Conservation (phyloP, 352 stramenopile species). For the Pythium utonaiense region DNA sequence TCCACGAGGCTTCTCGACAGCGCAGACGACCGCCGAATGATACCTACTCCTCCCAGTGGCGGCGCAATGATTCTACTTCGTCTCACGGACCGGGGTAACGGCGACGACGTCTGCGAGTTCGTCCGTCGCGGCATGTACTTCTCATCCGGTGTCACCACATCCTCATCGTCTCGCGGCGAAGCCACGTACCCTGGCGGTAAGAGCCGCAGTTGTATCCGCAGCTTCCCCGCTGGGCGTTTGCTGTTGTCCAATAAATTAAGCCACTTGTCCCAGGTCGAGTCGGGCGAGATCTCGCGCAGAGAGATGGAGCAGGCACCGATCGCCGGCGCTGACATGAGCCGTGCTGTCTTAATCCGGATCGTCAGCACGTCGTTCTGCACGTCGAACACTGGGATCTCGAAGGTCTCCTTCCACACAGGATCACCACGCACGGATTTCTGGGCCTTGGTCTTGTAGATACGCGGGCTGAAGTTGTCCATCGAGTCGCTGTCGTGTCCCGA, state of each 20-base stretch:
- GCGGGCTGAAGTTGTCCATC: conserved; percentile 16
- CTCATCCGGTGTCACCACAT: conserved; percentile 5
- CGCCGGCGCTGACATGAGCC: conserved; percentile 55
- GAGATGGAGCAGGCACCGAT: conserved; percentile 51
- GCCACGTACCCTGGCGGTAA: not conserved
- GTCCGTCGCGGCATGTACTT: conserved; percentile 12
- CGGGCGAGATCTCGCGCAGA: conserved; percentile 40
- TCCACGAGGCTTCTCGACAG: conserved; percentile 21
- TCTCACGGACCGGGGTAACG: conserved; percentile 2
- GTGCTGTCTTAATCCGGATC: conserved; percentile 68
- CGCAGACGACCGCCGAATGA: conserved; percentile 10
- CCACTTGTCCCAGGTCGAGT: conserved; percentile 55
- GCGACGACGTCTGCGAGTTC: not conserved
- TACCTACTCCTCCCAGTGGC: conserved; percentile 2
- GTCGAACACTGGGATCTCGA: conserved; percentile 58
- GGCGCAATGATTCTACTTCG: conserved; percentile 13
- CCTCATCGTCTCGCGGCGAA: not conserved
- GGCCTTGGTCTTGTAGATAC: conserved; percentile 62
- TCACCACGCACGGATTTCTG: conserved; percentile 48
- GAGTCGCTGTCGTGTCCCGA: not conserved
- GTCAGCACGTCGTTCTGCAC: conserved; percentile 47
- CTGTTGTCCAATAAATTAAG: conserved; percentile 41
- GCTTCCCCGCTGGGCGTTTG: conserved; percentile 52
- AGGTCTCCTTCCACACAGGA: conserved; percentile 78
- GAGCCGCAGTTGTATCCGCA: conserved; percentile 71